Base-by-base conservation (phyloP, 768 basidiomycete species). In the Suillus sp. region DNA sequence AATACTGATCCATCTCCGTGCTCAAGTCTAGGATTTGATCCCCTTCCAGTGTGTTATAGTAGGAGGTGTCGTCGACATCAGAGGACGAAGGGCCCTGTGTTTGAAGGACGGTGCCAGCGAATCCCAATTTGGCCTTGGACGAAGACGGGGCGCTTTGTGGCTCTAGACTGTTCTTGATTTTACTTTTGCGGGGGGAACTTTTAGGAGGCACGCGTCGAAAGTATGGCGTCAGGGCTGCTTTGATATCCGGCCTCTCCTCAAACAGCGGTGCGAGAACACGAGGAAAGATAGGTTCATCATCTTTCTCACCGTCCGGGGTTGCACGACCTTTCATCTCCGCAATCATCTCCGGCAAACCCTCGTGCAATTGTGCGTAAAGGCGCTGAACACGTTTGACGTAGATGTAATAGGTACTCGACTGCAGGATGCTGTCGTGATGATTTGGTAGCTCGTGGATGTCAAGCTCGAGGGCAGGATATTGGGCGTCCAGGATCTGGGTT, bases 1-100 rank as follows among this genome's bases (percentile, higher is more conserved):
- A 65, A 43, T 69, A 75, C 50, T 63, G 66, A 34, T 73, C 54
- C 68, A 75, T 74, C 32, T 74, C 73, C 9, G 57, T 61, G 22
- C 65, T 69, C 34, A 45, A n/a, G 30, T 69, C 72, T 8, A 64
- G n/a, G 16, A 20, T 37, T 13, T 42, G 37, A 43, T 22, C 27
- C 25, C 25, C 45, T 53, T 61, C 60, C 18, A 35, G 47, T 37
- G 10, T 9, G 18, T 20, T 59, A 25, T 22, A 55, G 18, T 53
- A 48, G 9, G 30, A 55, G 47, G 13, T 58, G 30, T 60, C 30
- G 11, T 58, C 18, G 56, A 14, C 3, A 4, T 27, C 6, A 11
- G 50, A 20, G 10, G 30, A 32, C n/a, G 50, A 53, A 53, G 50
- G 30, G 4, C 14, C 50, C 1, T 53, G 18, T 20, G 18, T 32